A percentile compares a stretch with the other conserved stretches of the same genome.
These are phyloP conservation scores for Aurinia saxatilis DNA, from an alignment of 345 rosid genomes.

Conservation along the genomic window DNA sequence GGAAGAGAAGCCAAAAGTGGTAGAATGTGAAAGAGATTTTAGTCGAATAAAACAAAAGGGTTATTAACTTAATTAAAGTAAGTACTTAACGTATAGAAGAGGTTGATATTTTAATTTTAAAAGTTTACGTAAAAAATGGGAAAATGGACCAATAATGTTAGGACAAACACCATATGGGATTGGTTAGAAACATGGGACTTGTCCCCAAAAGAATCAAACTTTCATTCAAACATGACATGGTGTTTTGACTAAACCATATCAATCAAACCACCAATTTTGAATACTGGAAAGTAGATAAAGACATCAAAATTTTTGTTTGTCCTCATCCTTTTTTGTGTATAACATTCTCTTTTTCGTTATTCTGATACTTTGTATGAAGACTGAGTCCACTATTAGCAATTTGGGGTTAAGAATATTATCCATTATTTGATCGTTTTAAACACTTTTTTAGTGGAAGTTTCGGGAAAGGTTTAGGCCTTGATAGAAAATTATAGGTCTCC, in stretches of 20 bases:
- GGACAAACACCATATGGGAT: slow-evolving; percentile 12
- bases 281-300: slow-evolving; percentile 18
- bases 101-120: background rate
- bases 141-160: slow-evolving; percentile 1
- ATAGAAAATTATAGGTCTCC: too few relatives aligned
- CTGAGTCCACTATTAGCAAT: slow-evolving; percentile 6
- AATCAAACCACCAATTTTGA: slow-evolving; percentile 19
- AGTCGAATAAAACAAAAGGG: background rate
- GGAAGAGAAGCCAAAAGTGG: slow-evolving; percentile 2
- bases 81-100: slow-evolving; percentile 7
- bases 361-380: slow-evolving; percentile 4
- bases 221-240: slow-evolving; percentile 20
- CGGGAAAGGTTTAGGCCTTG: too few relatives aligned
- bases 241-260: slow-evolving; percentile 19
- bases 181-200: slow-evolving; percentile 13
- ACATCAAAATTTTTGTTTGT: background rate
- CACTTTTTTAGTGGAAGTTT: background rate
- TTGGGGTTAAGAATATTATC: slow-evolving; percentile 15
- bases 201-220: slow-evolving; percentile 13
- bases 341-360: slow-evolving; percentile 12
- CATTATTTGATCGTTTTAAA: background rate
- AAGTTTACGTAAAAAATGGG: background rate
- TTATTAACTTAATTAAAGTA: background rate
- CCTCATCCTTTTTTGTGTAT: background rate
- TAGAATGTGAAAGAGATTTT: background rate